Evolutionary conservation across 2,329 filamentous ascomycete genomes (phyloP).

Genomic region (Aspergillus niger): DNA sequence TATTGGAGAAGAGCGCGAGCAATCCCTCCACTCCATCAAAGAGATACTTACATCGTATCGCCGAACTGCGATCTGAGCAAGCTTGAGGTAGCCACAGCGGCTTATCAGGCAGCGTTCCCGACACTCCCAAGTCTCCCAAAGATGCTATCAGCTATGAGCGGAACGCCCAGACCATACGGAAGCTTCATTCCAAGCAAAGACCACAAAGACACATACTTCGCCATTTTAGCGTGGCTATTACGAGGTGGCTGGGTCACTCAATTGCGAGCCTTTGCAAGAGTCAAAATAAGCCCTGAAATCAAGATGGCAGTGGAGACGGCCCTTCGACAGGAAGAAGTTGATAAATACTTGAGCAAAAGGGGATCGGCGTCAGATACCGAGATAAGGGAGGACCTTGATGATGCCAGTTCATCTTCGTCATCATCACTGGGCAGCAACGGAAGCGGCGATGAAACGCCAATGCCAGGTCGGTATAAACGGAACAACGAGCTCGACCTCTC

Average conservation of each 20-base stretch:
- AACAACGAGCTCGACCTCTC: constrained; percentile 32
- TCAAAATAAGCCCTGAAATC: constrained; percentile 80
- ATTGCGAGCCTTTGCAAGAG: constrained; percentile 85
- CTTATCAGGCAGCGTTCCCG: constrained; percentile 78
- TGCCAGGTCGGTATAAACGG: constrained; percentile 31
- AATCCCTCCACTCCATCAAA: constrained; percentile 83
- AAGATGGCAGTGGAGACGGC: constrained; percentile 76
- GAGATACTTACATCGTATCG: constrained; percentile 88
- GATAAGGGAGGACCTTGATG: constrained; percentile 24
- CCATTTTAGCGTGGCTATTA: constrained; percentile 91
- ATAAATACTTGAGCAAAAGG: constrained; percentile 39
- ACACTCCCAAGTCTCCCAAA: constrained; percentile 80
- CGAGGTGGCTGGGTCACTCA: constrained; percentile 92
- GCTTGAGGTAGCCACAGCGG: constrained; percentile 67
- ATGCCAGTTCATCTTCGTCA: constrained; percentile 40
- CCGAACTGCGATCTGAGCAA: constrained; percentile 80
- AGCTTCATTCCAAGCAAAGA: constrained; percentile 82
- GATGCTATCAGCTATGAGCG: constrained; percentile 81
- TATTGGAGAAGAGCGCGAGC: constrained; percentile 94
- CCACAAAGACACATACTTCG: constrained; percentile 83
- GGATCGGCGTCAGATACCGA: constrained; percentile 22
- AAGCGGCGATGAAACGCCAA: constrained; percentile 42
- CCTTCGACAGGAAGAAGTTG: constrained; percentile 65
- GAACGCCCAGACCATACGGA: constrained; percentile 79
- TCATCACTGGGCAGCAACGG: constrained; percentile 42